Conservation (phyloP, 352 stramenopile genomes). For the Phytophthora europaea region DNA sequence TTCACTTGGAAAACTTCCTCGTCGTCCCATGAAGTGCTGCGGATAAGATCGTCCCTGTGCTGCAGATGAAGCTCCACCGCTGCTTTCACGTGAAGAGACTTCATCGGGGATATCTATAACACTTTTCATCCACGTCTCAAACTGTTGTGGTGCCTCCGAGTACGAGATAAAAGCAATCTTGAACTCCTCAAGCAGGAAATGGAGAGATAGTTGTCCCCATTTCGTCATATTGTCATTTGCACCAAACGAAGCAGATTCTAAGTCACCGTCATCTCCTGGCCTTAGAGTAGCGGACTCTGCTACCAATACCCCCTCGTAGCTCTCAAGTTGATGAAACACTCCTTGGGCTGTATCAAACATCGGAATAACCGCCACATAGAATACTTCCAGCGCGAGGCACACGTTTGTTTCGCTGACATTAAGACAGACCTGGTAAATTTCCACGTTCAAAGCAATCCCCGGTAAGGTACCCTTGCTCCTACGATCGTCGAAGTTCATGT, state of each 20-base stretch:
- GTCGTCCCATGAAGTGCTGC: slow-evolving; percentile 44
- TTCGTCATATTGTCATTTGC: slow-evolving; percentile 5
- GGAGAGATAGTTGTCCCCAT: slow-evolving; percentile 32
- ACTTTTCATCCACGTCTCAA: slow-evolving; percentile 68
- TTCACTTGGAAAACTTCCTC: slow-evolving; percentile 40
- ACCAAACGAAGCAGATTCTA: neutral
- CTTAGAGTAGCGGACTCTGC: slow-evolving; percentile 24
- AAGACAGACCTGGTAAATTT: slow-evolving; percentile 49
- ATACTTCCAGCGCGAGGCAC: slow-evolving; percentile 48
- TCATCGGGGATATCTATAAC: slow-evolving; percentile 46
- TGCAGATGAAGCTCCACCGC: slow-evolving; percentile 34
- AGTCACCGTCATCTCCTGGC: slow-evolving; percentile 12
- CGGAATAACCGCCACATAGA: slow-evolving; percentile 42
- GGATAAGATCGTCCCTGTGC: slow-evolving; percentile 34
- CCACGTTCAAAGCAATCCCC: slow-evolving; percentile 35
- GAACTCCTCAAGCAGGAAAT: slow-evolving; percentile 55
- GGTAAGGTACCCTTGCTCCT: neutral
- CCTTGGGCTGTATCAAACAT: slow-evolving; percentile 39
- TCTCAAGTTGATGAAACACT: slow-evolving; percentile 35
- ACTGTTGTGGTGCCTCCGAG: slow-evolving; percentile 53
- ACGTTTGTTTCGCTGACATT: slow-evolving; percentile 60
- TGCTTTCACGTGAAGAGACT: slow-evolving; percentile 47
- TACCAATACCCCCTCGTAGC: slow-evolving; percentile 20
- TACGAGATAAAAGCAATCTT: slow-evolving; percentile 60
- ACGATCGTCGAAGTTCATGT: slow-evolving; percentile 2